Percentiles rank a stretch among this genome's conserved stretches.
Conservation (phyloP, 2,329 filamentous ascomycete species). For the Chaetomium sp. region DNA sequence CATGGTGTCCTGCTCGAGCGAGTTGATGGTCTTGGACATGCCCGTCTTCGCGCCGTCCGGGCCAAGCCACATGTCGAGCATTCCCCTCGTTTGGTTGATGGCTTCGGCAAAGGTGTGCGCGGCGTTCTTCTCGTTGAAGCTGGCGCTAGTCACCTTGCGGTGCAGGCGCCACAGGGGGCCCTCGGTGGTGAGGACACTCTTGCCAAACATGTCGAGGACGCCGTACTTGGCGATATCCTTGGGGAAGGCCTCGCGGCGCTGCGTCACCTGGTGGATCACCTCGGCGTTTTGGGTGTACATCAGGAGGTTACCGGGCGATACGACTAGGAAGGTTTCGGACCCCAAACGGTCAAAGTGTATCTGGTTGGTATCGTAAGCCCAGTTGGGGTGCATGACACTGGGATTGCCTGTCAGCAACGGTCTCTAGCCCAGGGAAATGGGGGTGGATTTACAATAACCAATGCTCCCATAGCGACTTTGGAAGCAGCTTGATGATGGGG, state of each 20-base stretch:
- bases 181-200: slow-evolving; percentile 72
- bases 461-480: slow-evolving; percentile 55
- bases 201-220: slow-evolving; percentile 66
- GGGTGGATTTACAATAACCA: slow-evolving; percentile 59
- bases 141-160: slow-evolving; percentile 69
- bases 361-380: slow-evolving; percentile 58
- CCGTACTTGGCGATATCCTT: slow-evolving; percentile 65
- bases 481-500: slow-evolving; percentile 58
- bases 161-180: slow-evolving; percentile 71
- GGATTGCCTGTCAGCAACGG: slow-evolving; percentile 13
- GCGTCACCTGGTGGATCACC: slow-evolving; percentile 65
- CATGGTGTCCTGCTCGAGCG: slow-evolving; percentile 68
- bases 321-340: slow-evolving; percentile 63
- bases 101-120: slow-evolving; percentile 63
- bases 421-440: neutral
- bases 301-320: slow-evolving; percentile 56
- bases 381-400: slow-evolving; percentile 62
- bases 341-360: slow-evolving; percentile 60
- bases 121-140: slow-evolving; percentile 78
- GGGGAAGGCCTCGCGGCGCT: slow-evolving; percentile 69
- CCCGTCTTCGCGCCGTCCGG: slow-evolving; percentile 41
- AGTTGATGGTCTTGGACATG: slow-evolving; percentile 54
- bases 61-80: slow-evolving; percentile 61
- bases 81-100: slow-evolving; percentile 62
- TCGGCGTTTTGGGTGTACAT: slow-evolving; percentile 65